phyloP scores from a whole-genome alignment of 2,329 filamentous ascomycete genomes.

The Nigrospora osmanthi region DNA sequence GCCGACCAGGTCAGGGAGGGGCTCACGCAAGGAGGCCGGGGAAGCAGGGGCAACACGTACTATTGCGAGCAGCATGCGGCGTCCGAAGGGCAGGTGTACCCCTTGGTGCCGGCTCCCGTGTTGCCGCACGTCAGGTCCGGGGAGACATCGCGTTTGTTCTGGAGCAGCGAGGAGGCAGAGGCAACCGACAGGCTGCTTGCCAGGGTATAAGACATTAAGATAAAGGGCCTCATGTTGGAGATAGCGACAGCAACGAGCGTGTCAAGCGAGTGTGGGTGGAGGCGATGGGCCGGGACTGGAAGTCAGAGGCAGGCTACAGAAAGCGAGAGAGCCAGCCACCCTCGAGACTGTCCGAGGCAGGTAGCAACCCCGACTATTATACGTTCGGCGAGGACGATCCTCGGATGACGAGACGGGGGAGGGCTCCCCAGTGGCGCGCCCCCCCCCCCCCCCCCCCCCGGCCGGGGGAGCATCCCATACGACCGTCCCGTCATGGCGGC shows the following conservation, averaged over 20 bases:
- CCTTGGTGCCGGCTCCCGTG: slow-evolving; percentile 13
- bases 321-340: neutral
- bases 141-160: slow-evolving; percentile 6
- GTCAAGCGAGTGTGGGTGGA: slow-evolving; percentile 7
- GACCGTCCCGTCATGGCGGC: no score
- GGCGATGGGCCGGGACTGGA: slow-evolving; percentile 2
- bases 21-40: slow-evolving; percentile 11
- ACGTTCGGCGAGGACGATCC: no score
- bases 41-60: slow-evolving; percentile 5
- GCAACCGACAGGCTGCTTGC: slow-evolving; percentile 9
- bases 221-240: slow-evolving; percentile 5
- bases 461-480: no score
- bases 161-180: slow-evolving; percentile 11
- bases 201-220: slow-evolving; percentile 7
- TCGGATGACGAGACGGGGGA: no score
- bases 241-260: neutral
- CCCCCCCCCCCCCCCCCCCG: no score
- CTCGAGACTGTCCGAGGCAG: no score
- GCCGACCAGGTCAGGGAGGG: no score
- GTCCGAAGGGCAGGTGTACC: slow-evolving; percentile 13
- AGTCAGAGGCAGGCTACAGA: slow-evolving; percentile 1
- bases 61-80: slow-evolving; percentile 14
- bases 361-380: no score
- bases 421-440: no score
- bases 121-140: slow-evolving; percentile 15